A percentile compares a stretch with the other conserved stretches of the same genome.
Conservation (phyloP, 2,329 filamentous ascomycete genomes). For the Gaeumannomyces tritici region DNA sequence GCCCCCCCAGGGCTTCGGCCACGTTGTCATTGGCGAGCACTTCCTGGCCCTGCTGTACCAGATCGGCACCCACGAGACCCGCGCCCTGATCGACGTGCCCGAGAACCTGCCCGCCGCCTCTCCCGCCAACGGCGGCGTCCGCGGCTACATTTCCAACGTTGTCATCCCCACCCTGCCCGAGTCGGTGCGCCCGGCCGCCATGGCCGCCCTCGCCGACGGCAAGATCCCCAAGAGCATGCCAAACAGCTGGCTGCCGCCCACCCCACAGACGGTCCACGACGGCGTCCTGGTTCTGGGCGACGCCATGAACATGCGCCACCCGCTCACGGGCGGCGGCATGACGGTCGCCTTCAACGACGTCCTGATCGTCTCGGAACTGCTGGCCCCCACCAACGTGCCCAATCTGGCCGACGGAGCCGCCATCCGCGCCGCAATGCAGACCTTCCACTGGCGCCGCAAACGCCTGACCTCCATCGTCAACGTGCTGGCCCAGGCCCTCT, state of each 20-base stretch:
- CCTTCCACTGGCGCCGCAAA: slow-evolving; percentile 86
- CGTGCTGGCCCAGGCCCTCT: slow-evolving; percentile 91
- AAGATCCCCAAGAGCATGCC: slow-evolving; percentile 80
- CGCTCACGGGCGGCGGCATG: slow-evolving; percentile 94
- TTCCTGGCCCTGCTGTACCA: slow-evolving; percentile 86
- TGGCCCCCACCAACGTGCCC: slow-evolving; percentile 60
- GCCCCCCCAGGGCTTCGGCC: slow-evolving; percentile 66
- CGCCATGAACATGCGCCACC: slow-evolving; percentile 99
- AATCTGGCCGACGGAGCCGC: slow-evolving; percentile 56
- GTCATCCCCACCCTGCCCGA: slow-evolving; percentile 71
- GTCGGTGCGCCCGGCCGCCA: slow-evolving; percentile 62
- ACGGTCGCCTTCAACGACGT: slow-evolving; percentile 94
- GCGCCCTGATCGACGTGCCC: slow-evolving; percentile 82
- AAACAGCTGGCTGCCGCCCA: slow-evolving; percentile 83
- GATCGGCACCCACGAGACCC: slow-evolving; percentile 90
- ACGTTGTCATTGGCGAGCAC: slow-evolving; percentile 74
- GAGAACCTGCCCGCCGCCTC: slow-evolving; percentile 65
- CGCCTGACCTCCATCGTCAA: slow-evolving; percentile 81
- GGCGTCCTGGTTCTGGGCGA: slow-evolving; percentile 82
- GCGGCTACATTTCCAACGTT: slow-evolving; percentile 65
- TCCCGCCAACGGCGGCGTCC: slow-evolving; percentile 68
- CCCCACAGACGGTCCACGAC: slow-evolving; percentile 46
- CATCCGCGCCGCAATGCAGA: slow-evolving; percentile 58
- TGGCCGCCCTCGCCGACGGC: slow-evolving; percentile 66
- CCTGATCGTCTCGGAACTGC: slow-evolving; percentile 62